Conservation (phyloP, 805 yeast species). For the Starmerella stigmatis region DNA sequence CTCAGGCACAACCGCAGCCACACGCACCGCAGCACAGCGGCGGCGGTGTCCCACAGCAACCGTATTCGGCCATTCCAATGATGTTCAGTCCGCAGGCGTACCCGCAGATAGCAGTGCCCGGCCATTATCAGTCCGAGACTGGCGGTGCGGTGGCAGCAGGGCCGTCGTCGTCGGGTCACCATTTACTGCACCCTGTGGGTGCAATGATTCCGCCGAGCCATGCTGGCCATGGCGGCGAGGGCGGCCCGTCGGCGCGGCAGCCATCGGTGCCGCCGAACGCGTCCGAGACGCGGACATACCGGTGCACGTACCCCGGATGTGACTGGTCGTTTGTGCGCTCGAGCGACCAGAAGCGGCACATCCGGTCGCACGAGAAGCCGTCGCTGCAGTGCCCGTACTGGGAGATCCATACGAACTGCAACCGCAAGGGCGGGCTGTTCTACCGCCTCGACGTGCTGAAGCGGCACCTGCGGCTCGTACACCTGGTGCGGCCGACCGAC, state of each 20-base stretch:
- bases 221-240: conserved; percentile 13
- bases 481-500: conserved; percentile 41
- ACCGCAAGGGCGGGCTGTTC: conserved; percentile 66
- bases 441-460: conserved; percentile 64
- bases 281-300: conserved; percentile 25
- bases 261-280: not conserved
- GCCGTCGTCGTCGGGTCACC: too few species aligned
- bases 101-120: too few species aligned
- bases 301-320: conserved; percentile 38
- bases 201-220: conserved; percentile 16
- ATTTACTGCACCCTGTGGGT: too few species aligned
- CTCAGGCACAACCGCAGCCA: not conserved
- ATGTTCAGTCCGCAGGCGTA: conserved; percentile 1
- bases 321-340: conserved; percentile 61
- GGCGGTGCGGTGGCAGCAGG: too few species aligned
- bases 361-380: conserved; percentile 56
- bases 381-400: conserved; percentile 64
- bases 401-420: conserved; percentile 59
- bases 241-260: not conserved
- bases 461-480: conserved; percentile 60
- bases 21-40: not conserved
- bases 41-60: conserved; percentile 1
- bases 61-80: not conserved
- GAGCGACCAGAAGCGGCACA: conserved; percentile 58
- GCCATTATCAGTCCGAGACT: too few species aligned